Base-by-base conservation (phyloP, 2,329 filamentous ascomycete species). In the Daldinia sp. region DNA sequence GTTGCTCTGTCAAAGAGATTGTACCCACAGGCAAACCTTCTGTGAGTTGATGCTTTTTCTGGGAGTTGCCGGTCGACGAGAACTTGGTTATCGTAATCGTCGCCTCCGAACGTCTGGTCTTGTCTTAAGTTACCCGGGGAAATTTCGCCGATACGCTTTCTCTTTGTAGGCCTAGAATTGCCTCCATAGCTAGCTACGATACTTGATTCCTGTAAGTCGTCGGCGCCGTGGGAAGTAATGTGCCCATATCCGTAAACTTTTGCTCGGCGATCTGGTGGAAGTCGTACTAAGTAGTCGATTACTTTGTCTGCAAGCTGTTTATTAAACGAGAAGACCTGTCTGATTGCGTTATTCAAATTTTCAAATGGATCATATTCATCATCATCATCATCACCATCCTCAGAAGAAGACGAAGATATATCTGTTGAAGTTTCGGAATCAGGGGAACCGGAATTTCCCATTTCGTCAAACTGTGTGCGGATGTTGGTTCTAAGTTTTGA, bases 21-120 rank as follows among this genome's bases (percentile, higher is more conserved):
- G 35, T 63, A 67, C 15, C 48, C 65, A 3, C 65, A 67, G 20
- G 65, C 65, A 39, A 63, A 67, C 28, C 48, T 67, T 23, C 33
- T 59, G 35, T 44, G 33, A 15, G 18, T n/a, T 10, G 30, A 15
- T 42, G 23, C 2, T 20, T 18, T 28, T 55, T 12, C 33, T 2
- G 46, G 42, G 23, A 39, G 50, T 13, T 41, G 59, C 5, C 15
- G 41, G n/a, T 48, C 48, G 20, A 67, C 58, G 4, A 30, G 42
- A 15, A 66, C 44, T 46, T 50, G 63, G 12, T 57, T 56, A 18
- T 66, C 63, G 18, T 53, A 7, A n/a, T 56, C 53, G 18, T 53
- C 20, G n/a, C 30, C n/a, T 13, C 48, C 63, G 18, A 48, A 12
- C 2, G 51, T 18, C n/a, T 66, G 44, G 28, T 46, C 41, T 20